Conservation (phyloP, 2,329 filamentous ascomycete species). For the Coleophoma crateriformis region DNA sequence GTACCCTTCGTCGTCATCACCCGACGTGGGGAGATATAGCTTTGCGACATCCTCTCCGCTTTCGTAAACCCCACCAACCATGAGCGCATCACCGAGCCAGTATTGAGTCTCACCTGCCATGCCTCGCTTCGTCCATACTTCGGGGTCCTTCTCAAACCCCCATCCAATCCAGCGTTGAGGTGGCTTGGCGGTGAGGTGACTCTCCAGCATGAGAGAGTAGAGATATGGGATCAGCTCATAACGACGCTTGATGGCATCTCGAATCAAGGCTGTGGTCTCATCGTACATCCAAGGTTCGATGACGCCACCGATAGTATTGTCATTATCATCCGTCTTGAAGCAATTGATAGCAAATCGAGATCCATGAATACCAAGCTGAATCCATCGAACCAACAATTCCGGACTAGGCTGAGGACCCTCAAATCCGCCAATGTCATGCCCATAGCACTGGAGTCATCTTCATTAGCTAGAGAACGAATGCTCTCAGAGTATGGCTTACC, state of each 20-base stretch:
- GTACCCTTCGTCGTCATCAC: conserved; percentile 46
- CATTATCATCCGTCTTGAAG: conserved; percentile 63
- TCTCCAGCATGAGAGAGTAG: conserved; percentile 59
- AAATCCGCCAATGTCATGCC: conserved; percentile 72
- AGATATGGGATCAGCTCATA: conserved; percentile 70
- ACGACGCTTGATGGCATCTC: conserved; percentile 61
- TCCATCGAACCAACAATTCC: conserved; percentile 67
- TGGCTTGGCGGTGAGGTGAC: conserved; percentile 54
- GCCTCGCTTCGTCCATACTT: conserved; percentile 57
- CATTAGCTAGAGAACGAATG: background rate
- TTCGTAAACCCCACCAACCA: conserved; percentile 64
- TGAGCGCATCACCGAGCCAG: conserved; percentile 63
- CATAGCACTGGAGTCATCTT: conserved; percentile 45
- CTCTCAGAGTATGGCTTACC: conserved; percentile 25
- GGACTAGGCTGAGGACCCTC: conserved; percentile 68
- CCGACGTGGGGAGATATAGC: conserved; percentile 53
- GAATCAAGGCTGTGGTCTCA: conserved; percentile 55
- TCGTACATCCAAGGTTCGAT: conserved; percentile 79
- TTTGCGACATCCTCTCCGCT: conserved; percentile 45
- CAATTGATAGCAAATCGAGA: conserved; percentile 73
- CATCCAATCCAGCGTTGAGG: conserved; percentile 70
- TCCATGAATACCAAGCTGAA: conserved; percentile 66
- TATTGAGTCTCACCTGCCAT: conserved; percentile 65
- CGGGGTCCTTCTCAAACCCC: conserved; percentile 62
- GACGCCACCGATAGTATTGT: conserved; percentile 64